Evolutionary conservation across 2,329 filamentous ascomycete species (phyloP).

Genomic region (Phialemoniopsis sp.): DNA sequence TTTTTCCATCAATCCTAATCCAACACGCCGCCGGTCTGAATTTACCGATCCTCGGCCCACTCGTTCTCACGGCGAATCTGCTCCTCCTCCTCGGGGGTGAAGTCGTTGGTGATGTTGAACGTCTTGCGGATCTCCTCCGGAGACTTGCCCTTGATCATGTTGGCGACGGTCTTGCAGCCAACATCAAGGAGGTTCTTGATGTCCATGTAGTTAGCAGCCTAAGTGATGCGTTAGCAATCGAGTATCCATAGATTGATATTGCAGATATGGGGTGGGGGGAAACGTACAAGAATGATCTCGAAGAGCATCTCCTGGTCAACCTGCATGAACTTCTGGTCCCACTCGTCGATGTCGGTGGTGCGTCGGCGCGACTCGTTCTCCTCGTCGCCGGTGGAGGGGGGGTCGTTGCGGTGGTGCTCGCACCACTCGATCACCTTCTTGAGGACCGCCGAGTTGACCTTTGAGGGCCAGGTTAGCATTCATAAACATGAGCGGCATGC

Average conservation of each 20-base stretch:
- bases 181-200: conserved; percentile 98
- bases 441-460: conserved; percentile 90
- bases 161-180: conserved; percentile 98
- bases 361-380: conserved; percentile 95
- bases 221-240: conserved; percentile 8
- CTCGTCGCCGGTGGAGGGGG: conserved; percentile 76
- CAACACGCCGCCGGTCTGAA: background rate
- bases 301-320: conserved; percentile 99
- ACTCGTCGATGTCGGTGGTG: conserved; percentile 98
- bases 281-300: conserved; percentile 89
- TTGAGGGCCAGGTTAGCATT: background rate
- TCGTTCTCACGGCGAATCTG: conserved; percentile 92
- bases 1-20: background rate
- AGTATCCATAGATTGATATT: conserved; percentile 1
- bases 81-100: conserved; percentile 97
- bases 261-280: background rate
- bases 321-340: conserved; percentile 99
- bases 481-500: conserved; percentile 1
- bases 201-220: conserved; percentile 98
- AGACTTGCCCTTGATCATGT: conserved; percentile 99
- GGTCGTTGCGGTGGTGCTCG: conserved; percentile 88
- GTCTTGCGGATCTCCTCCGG: conserved; percentile 99
- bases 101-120: conserved; percentile 99
- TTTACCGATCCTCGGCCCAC: conserved; percentile 80
- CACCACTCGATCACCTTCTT: conserved; percentile 99